Percentiles rank a stretch among this genome's conserved stretches.
Evolutionary conservation across 2,329 filamentous ascomycete species (phyloP).

Genomic region (Cladosporium sp.): DNA sequence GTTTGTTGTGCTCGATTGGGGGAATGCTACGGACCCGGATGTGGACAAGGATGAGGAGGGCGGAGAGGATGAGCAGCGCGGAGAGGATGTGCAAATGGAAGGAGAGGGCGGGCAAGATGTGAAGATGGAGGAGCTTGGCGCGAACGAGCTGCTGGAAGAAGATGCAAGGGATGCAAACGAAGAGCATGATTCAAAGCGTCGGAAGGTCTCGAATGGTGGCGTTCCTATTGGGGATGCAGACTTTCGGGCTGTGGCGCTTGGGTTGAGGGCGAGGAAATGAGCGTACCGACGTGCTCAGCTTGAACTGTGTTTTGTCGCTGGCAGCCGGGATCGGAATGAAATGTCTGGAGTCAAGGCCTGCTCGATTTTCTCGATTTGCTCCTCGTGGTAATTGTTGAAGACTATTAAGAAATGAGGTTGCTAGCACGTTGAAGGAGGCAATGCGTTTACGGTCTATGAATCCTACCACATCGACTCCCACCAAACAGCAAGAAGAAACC

Average conservation of each 20-base stretch:
- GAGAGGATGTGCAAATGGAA: not conserved
- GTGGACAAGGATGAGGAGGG: not conserved
- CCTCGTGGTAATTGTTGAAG: too few species aligned
- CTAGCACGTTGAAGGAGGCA: too few species aligned
- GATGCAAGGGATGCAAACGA: not conserved
- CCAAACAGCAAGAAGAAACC: too few species aligned
- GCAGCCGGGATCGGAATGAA: too few species aligned
- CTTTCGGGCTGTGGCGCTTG: conserved; percentile 1
- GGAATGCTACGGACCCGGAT: not conserved
- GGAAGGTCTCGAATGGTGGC: not conserved
- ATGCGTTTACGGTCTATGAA: too few species aligned
- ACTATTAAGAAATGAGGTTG: too few species aligned
- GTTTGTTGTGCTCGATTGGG: conserved; percentile 13
- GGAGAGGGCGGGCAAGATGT: not conserved
- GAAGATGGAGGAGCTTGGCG: not conserved
- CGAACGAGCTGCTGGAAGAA: not conserved
- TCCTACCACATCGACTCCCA: too few species aligned
- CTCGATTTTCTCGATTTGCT: too few species aligned
- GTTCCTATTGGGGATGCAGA: not conserved
- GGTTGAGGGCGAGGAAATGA: conserved; percentile 6
- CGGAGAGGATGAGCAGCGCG: not conserved
- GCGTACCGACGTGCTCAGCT: not conserved
- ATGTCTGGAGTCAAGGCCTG: too few species aligned
- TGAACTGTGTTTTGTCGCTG: too few species aligned
- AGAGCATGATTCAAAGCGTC: not conserved